Percentiles rank a stretch among this genome's conserved stretches.
phyloP scores from a whole-genome alignment of 768 basidiomycete species.

The Gymnopilus dilepis region DNA sequence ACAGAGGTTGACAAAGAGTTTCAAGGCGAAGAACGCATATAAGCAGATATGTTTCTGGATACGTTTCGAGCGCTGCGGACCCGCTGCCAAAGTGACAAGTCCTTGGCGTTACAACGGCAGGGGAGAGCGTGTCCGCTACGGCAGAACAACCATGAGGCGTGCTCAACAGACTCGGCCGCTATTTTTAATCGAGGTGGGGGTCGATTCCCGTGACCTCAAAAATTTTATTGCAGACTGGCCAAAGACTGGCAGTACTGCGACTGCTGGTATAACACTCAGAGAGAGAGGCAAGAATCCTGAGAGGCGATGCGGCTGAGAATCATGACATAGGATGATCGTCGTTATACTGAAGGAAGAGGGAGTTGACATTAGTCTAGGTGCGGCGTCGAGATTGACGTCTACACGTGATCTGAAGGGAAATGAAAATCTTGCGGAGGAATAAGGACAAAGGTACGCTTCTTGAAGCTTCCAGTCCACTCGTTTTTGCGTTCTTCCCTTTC shows the following conservation, averaged over 20 bases:
- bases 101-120: too few relatives aligned
- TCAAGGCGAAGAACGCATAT: too few relatives aligned
- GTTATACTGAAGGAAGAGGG: not conserved
- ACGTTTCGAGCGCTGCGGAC: too few relatives aligned
- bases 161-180: not conserved
- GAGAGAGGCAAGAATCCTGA: too few relatives aligned
- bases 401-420: constrained; percentile 2
- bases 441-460: constrained; percentile 7
- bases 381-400: not conserved
- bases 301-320: too few relatives aligned
- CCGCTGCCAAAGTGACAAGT: too few relatives aligned
- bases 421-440: constrained; percentile 4
- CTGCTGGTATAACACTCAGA: too few relatives aligned
- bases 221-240: too few relatives aligned
- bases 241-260: too few relatives aligned
- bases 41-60: too few relatives aligned
- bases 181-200: not conserved
- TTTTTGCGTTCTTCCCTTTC: constrained; percentile 16
- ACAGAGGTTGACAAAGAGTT: too few relatives aligned
- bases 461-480: constrained; percentile 21
- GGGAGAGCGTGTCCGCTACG: not conserved
- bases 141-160: not conserved
- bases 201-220: too few relatives aligned
- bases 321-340: not conserved
- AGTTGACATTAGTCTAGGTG: not conserved